Evolutionary conservation across 1,284 basidiomycete species (phyloP).

Genomic region (Megacollybia platyphylla): DNA sequence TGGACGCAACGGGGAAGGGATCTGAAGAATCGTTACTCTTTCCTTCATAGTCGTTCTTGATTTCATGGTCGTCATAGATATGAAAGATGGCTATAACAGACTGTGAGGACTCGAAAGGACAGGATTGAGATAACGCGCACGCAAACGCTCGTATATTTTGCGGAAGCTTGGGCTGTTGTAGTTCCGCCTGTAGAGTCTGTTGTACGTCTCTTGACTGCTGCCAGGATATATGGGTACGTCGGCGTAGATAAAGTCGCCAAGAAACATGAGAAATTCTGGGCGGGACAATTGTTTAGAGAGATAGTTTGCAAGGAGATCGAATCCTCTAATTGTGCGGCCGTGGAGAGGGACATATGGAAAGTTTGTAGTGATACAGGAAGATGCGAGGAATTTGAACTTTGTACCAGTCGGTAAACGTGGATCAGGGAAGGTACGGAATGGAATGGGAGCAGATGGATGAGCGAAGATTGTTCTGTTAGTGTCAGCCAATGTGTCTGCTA

Average conservation of each 20-base stretch:
- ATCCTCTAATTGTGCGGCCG: constrained; percentile 46
- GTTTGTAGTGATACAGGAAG: constrained; percentile 52
- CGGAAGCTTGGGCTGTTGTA: constrained; percentile 55
- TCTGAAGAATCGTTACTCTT: constrained; percentile 36
- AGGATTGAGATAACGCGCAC: constrained; percentile 24
- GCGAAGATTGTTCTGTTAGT: constrained; percentile 30
- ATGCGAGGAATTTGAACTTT: constrained; percentile 54
- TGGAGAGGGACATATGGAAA: constrained; percentile 51
- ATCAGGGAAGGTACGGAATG: constrained; percentile 62
- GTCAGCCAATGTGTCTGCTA: constrained; percentile 38
- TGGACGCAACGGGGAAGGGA: constrained; percentile 46
- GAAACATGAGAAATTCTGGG: constrained; percentile 47
- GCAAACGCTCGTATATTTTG: constrained; percentile 51
- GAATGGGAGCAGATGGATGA: constrained; percentile 36
- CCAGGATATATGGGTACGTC: constrained; percentile 60
- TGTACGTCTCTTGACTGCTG: constrained; percentile 41
- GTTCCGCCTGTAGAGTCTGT: constrained; percentile 52
- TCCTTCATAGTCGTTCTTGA: constrained; percentile 55
- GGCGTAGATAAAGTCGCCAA: constrained; percentile 70
- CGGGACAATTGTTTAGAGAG: constrained; percentile 15
- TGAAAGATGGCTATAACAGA: constrained; percentile 39
- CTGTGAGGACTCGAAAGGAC: neutral
- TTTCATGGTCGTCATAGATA: constrained; percentile 62
- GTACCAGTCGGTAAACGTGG: constrained; percentile 35
- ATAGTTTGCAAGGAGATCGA: constrained; percentile 52